Base-by-base conservation (phyloP, 257 asterid species). In the Solanum etuberosum region DNA sequence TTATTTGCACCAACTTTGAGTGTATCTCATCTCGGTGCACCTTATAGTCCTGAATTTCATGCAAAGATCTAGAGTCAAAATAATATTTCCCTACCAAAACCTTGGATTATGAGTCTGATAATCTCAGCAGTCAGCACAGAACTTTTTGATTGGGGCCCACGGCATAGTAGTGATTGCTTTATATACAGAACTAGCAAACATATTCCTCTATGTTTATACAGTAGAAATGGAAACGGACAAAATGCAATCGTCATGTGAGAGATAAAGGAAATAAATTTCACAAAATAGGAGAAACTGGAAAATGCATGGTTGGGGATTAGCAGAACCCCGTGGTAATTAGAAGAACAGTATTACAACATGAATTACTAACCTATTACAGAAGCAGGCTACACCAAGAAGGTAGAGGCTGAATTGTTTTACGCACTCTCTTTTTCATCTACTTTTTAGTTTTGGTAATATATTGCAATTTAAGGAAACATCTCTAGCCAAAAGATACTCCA, bases 21-120 rank as follows among this genome's bases (percentile, higher is more conserved):
- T 97, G 99, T 90, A 97, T 97, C 93, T 97, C 99, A 87, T 97
- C 99, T 13, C 94, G 92, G 83, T 97, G 99, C 86, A 95, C 94
- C 90, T 93, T 96, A 85, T 94, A 97, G 90, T 97, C 99, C 99
- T 97, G 57, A n/a, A 83, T 67, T 67, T 85, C 87, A 70, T 85
- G 59, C 42, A 83, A 70, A 21, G 21, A 43, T 77, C 83, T 42
- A 14, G 76, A 73, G 71, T 77, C 2, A 42, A 42, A 77, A 77
- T 34, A 42, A 42, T 43, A 76, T 77, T 77, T 77, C 37, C 38
- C 54, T 14, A 42, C 31, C 61, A 40, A 77, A 14, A 77, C 83
- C 61, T 40, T 77, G 63, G 38, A 15, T 40, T 77, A 42, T 25
- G 63, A 25, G 34, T 14, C 61, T 3, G 6, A 25, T n/a, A 77